Base-by-base conservation (phyloP, 2,329 filamentous ascomycete genomes). In the Penicillium rolfsii region DNA sequence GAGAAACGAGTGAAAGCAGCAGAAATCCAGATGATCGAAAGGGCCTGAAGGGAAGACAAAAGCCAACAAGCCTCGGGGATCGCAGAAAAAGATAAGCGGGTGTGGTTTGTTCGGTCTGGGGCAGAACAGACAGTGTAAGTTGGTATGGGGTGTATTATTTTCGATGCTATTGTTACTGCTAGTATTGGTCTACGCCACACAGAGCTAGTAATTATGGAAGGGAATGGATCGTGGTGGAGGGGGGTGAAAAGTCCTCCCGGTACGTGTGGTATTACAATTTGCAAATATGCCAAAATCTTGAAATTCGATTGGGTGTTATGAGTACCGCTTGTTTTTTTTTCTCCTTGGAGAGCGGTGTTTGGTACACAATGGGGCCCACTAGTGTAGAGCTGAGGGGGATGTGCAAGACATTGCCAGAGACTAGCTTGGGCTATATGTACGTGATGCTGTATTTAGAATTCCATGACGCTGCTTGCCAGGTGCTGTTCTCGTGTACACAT, bases 31-130 rank as follows among this genome's bases (percentile, higher is more conserved):
- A 4, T 36, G 16, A 54, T 36, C 26, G 33, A 12, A 49, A 16
- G 45, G 33, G 24, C 26, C 41, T 24, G 4, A 46, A n/a, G 24
- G 7, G 28, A 53, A 60, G 52, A 52, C 48, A 53, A 57, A 55
- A 52, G 43, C 52, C 40, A 52, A 22, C 26, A 38, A 14, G 41
- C 33, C 33, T 59, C 38, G 36, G 49, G 40, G 50, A 48, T 54
- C 50, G 38, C 52, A 58, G 41, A 59, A 54, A 59, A 59, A 46
- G 49, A 52, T 46, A 58, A 53, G 40, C 24, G 50, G 50, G 36
- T 19, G 19, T 19, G 19, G 30, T 24, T n/a, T 28, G 33, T 50
- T 50, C 30, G 22, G 50, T 54, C 52, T 45, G 52, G 52, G 38
- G 36, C 50, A 28, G 22, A n/a, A 41, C 19, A 41, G 36, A 6